Percentiles rank a stretch among this genome's conserved stretches.
Evolutionary conservation across 179 eudicot genomes (phyloP).

Genomic region (Gypsophila paniculata): DNA sequence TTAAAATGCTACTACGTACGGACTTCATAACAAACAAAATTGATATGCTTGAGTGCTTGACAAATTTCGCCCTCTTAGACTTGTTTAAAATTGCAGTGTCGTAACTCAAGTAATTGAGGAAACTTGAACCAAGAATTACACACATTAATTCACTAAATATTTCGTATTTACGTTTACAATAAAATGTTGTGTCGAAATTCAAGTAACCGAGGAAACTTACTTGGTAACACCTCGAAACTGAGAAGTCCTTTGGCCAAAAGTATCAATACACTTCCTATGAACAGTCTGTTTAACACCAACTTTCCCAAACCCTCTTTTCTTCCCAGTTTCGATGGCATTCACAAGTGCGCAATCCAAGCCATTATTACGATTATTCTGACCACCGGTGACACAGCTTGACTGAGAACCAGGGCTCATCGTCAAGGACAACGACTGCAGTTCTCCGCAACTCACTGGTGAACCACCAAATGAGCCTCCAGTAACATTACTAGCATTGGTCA

Average conservation of each 20-base stretch:
- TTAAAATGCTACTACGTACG: no score
- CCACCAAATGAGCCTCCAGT: not conserved
- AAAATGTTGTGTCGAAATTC: not conserved
- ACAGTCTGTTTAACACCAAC: slow-evolving; percentile 40
- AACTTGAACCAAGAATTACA: no score
- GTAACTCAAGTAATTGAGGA: no score
- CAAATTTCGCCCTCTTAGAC: no score
- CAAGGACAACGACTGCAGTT: slow-evolving; percentile 44
- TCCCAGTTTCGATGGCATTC: slow-evolving; percentile 26
- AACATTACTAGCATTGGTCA: not conserved
- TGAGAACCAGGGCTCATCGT: slow-evolving; percentile 88
- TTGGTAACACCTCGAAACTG: slow-evolving; percentile 75
- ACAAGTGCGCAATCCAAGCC: slow-evolving; percentile 32
- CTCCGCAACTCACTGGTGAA: slow-evolving; percentile 1
- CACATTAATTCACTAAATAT: no score
- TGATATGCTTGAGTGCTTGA: no score
- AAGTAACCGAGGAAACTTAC: slow-evolving; percentile 24
- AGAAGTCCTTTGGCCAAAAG: slow-evolving; percentile 81
- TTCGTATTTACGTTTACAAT: not conserved
- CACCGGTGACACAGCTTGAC: slow-evolving; percentile 56
- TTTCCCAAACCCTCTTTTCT: slow-evolving; percentile 48
- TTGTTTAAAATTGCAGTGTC: no score
- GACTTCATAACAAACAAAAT: no score
- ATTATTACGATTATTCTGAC: not conserved
- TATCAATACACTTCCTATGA: slow-evolving; percentile 69